Base-by-base conservation (phyloP, 192 early-diverging fungal species). In the Umbelopsis sp. region DNA sequence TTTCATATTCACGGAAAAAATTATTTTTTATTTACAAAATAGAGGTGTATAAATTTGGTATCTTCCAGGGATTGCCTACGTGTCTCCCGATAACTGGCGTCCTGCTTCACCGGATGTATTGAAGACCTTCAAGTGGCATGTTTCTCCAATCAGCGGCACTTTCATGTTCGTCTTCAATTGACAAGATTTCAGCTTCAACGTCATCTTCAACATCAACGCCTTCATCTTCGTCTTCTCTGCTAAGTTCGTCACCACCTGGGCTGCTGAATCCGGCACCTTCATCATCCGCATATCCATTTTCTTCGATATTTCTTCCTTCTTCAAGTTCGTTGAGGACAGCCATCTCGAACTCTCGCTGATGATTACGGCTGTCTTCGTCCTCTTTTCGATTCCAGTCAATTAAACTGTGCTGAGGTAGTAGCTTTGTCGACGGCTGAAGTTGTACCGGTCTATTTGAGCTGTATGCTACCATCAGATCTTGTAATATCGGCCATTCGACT, bases 281-380 rank as follows among this genome's bases (percentile, higher is more conserved):
- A 20, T 62, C 56, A n/a, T 62, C 56, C 16, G 56, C 56, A 34
- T 62, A 62, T n/a, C 32, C 56, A 36, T 62, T 62, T 62, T 62
- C 56, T 62, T 62, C 56, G 14, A 17, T 62, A 26, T 22, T 4
- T 62, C 56, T 22, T 20, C 29, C 29, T 34, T 36, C 29, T 34
- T 62, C 56, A 34, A 62, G 56, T 20, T 62, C 56, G 31, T 20
- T 34, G 29, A 62, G 56, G 17, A 62, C 56, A 7, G 56, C 56
- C 20, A 34, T 11, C 31, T 62, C 56, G 17, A 62, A 62, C 5
- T 62, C 56, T 17, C 56, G 26, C 26, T 62, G 29, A 3, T 36
- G 56, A 29, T 11, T 62, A 6, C 56, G 56, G 7, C 31, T 14
- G 4, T 62, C 56, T 34, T 62, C 56, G 14, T 62, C 56, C 26